Percentiles rank a stretch among this genome's conserved stretches.
Conservation (phyloP, 2,329 filamentous ascomycete genomes). For the Aureobasidium sp. region DNA sequence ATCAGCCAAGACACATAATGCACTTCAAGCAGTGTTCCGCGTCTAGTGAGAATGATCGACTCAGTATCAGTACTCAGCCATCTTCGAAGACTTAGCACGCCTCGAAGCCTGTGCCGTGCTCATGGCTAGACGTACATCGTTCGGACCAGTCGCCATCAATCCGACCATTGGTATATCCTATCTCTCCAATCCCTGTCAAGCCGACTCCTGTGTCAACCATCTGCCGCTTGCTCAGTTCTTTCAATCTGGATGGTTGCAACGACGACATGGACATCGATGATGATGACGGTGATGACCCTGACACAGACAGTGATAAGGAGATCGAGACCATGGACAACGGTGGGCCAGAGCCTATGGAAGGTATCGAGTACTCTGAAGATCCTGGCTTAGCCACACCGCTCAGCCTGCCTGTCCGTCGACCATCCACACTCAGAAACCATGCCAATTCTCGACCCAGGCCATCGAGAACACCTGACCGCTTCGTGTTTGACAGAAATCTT, state of each 20-base stretch:
- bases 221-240: background rate
- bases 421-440: background rate
- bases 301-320: background rate
- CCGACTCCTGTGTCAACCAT: background rate
- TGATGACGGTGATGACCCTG: background rate
- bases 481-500: conserved; percentile 37
- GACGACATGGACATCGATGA: background rate
- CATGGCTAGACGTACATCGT: background rate
- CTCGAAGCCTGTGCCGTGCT: background rate
- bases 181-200: conserved; percentile 1
- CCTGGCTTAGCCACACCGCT: background rate
- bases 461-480: conserved; percentile 45
- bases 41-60: background rate
- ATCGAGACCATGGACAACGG: background rate
- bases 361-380: background rate
- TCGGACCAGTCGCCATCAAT: background rate
- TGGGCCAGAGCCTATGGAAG: conserved; percentile 4
- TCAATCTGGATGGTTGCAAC: conserved; percentile 5
- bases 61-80: background rate
- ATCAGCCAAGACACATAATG: background rate
- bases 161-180: background rate
- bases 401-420: conserved; percentile 5
- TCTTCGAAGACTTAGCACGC: background rate
- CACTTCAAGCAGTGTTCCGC: background rate
- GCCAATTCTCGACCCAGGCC: background rate